Evolutionary conservation across 1,139 yeast genomes (phyloP), one percentile per base, ranked within the genome.

Genomic region (Meyerozyma guilliermondii): DNA sequence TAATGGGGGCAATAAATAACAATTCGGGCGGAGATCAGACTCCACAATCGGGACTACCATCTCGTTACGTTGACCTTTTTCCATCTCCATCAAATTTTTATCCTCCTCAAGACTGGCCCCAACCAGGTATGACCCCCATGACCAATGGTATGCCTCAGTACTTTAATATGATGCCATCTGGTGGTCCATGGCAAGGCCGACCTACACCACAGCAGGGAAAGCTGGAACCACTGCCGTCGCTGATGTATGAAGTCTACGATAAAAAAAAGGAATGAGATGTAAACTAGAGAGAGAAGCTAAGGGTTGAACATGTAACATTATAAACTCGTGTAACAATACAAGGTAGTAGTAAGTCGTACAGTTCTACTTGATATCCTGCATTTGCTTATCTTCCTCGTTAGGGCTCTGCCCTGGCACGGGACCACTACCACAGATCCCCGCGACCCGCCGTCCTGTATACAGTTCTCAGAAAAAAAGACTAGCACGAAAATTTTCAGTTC

Each of bases 21-120:
- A 52, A 47, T 28, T 55, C 60, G 31, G 14, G 11, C 13, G 78
- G 76, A 5, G 78, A 71, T 39, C 80, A 74, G 41, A 71, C 79
- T 0, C 81, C 81, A 2, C 54, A 74, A 5, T 68, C 75, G 20
- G 80, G 75, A 2, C 57, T 77, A 24, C 79, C 80, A 0, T 68
- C 77, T 4, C 63, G 78, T 40, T 76, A 75, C 45, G 75, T 76
- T 34, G 82, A 77, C 51, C 66, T 77, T 53, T 77, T 77, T 55
- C 81, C 81, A 13, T 74, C 79, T 7, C 81, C 82, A 1, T 68
- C 75, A 8, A 76, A 70, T 42, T 74, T 76, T 47, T 75, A 71
- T 43, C 70, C 66, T 2, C 64, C 70, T 1, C 76, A 70, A 44
- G 77, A 71, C 43, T 71, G 76, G 77, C 50, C 50, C 17, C 29